Conservation (phyloP, 345 rosid genomes). For the Noccaea caerulescens region DNA sequence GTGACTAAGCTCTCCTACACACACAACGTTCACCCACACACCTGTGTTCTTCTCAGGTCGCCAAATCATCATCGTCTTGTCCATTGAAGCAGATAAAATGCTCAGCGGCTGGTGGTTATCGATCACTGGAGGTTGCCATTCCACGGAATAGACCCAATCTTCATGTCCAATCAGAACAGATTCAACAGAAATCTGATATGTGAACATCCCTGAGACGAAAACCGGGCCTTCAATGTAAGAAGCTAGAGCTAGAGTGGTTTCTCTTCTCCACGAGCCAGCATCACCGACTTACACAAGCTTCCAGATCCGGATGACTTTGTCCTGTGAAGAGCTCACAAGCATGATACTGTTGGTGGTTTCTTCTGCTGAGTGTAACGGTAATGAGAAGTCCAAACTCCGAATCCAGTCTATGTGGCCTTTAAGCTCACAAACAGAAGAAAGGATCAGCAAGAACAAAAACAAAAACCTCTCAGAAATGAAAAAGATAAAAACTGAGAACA, state of each 20-base stretch:
- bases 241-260: conserved; percentile 57
- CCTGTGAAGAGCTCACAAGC: conserved; percentile 96
- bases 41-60: conserved; percentile 84
- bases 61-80: conserved; percentile 99
- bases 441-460: conserved; percentile 8
- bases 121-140: conserved; percentile 81
- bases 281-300: conserved; percentile 54
- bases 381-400: conserved; percentile 92
- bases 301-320: conserved; percentile 93
- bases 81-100: conserved; percentile 93
- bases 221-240: conserved; percentile 93
- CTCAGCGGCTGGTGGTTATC: conserved; percentile 66
- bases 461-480: not conserved
- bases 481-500: not conserved
- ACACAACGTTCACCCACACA: conserved; percentile 96
- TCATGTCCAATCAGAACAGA: conserved; percentile 96
- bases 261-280: conserved; percentile 49
- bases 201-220: conserved; percentile 59
- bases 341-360: conserved; percentile 54
- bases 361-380: conserved; percentile 52
- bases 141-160: conserved; percentile 97
- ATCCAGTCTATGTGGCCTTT: conserved; percentile 98
- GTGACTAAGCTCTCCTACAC: conserved; percentile 94
- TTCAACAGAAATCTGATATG: conserved; percentile 90
- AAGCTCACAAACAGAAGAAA: conserved; percentile 70